These are phyloP conservation scores for Pleurotus eryngii DNA, from an alignment of 768 basidiomycete genomes.

Conservation along the genomic window DNA sequence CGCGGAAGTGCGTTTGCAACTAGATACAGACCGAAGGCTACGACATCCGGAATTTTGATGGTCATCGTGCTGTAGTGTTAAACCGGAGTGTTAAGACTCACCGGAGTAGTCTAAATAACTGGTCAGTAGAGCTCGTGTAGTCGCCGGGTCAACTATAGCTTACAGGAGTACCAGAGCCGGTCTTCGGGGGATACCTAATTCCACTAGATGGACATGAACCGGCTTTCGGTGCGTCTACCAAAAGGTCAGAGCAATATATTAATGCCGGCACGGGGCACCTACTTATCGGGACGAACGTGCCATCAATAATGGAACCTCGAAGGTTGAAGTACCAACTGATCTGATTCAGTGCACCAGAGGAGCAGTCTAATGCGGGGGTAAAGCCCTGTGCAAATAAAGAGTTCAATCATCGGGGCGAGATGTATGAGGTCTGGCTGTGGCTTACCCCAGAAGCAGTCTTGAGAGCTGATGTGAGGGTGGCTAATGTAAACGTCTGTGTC, in stretches of 20 bases:
- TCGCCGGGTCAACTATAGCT: too few species aligned
- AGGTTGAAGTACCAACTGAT: constrained; percentile 58
- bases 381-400: constrained; percentile 32
- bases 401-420: not conserved
- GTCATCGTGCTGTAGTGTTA: too few species aligned
- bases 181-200: constrained; percentile 48
- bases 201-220: constrained; percentile 41
- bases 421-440: not conserved
- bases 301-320: constrained; percentile 52
- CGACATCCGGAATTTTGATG: too few species aligned
- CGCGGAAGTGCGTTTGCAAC: not conserved
- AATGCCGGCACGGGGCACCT: constrained; percentile 11
- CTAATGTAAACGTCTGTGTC: constrained; percentile 55
- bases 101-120: constrained; percentile 16
- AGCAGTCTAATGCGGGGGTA: constrained; percentile 45
- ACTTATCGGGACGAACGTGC: constrained; percentile 49
- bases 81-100: constrained; percentile 12
- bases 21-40: too few species aligned
- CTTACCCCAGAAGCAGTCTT: constrained; percentile 44
- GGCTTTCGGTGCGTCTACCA: constrained; percentile 36
- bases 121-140: not conserved
- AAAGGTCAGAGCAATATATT: not conserved
- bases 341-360: constrained; percentile 30
- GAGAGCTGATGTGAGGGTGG: constrained; percentile 52
- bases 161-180: constrained; percentile 7